phyloP scores from a whole-genome alignment of 2,329 filamentous ascomycete genomes.

The Fusarium oxysporum region DNA sequence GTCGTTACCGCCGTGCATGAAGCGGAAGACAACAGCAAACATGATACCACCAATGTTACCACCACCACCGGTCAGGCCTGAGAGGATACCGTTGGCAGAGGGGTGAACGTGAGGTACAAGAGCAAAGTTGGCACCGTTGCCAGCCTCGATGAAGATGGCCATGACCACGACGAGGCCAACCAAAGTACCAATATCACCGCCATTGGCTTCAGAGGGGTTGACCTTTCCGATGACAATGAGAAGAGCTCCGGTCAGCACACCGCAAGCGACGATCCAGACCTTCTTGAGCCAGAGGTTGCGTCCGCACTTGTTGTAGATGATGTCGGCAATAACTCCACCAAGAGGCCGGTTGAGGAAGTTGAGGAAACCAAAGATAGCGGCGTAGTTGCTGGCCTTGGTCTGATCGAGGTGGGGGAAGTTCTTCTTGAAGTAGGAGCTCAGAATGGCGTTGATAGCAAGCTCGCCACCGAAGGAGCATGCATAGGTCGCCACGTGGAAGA shows the following conservation, averaged over 20 bases:
- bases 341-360: slow-evolving; percentile 76
- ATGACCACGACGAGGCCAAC: slow-evolving; percentile 81
- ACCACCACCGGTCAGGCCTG: slow-evolving; percentile 80
- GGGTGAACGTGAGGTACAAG: slow-evolving; percentile 90
- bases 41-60: slow-evolving; percentile 89
- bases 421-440: slow-evolving; percentile 68
- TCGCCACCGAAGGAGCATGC: slow-evolving; percentile 73
- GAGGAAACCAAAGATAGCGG: slow-evolving; percentile 79
- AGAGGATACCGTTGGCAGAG: slow-evolving; percentile 81
- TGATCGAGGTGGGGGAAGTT: slow-evolving; percentile 70
- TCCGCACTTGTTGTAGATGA: slow-evolving; percentile 57
- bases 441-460: slow-evolving; percentile 70
- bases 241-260: slow-evolving; percentile 69
- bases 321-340: slow-evolving; percentile 69
- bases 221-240: slow-evolving; percentile 72
- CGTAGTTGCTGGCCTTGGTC: slow-evolving; percentile 70
- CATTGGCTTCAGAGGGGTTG: slow-evolving; percentile 67
- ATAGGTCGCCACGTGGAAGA: slow-evolving; percentile 68
- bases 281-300: slow-evolving; percentile 53
- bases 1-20: slow-evolving; percentile 69
- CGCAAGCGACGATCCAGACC: slow-evolving; percentile 65
- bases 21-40: slow-evolving; percentile 86
- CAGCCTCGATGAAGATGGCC: slow-evolving; percentile 85
- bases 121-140: slow-evolving; percentile 88
- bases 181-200: slow-evolving; percentile 64